These are phyloP conservation scores for Aureobasidium namibiae DNA, from an alignment of 2,329 filamentous ascomycete genomes.

Conservation along the genomic window DNA sequence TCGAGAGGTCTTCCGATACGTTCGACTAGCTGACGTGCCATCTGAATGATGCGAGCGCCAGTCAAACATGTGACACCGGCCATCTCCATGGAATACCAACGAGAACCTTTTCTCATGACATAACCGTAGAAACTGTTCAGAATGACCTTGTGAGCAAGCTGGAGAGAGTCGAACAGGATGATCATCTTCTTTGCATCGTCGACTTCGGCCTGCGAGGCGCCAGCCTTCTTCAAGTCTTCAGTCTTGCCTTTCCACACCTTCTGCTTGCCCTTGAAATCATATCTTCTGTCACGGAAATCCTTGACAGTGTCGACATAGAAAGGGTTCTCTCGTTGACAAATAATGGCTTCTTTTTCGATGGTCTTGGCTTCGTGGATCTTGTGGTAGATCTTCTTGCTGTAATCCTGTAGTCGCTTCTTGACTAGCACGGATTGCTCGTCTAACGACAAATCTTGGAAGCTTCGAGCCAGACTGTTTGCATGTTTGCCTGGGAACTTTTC, in stretches of 20 bases:
- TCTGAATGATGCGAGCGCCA: constrained; percentile 91
- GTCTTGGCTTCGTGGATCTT: constrained; percentile 95
- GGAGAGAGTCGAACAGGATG: constrained; percentile 86
- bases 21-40: constrained; percentile 89
- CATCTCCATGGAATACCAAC: constrained; percentile 99
- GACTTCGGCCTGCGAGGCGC: constrained; percentile 66
- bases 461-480: constrained; percentile 59
- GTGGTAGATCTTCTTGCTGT: constrained; percentile 98
- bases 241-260: constrained; percentile 99
- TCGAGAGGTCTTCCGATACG: constrained; percentile 87
- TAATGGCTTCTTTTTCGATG: constrained; percentile 90
- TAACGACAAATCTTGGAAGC: constrained; percentile 69
- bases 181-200: constrained; percentile 99
- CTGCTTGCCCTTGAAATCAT: constrained; percentile 96
- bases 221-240: constrained; percentile 72
- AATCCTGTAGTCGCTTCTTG: constrained; percentile 81
- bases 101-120: constrained; percentile 96
- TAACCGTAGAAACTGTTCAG: constrained; percentile 98
- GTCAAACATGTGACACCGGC: constrained; percentile 96
- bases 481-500: constrained; percentile 80
- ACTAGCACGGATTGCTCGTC: constrained; percentile 78
- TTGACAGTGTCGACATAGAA: constrained; percentile 97
- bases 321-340: constrained; percentile 94
- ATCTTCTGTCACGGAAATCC: constrained; percentile 91
- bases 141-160: constrained; percentile 97